Base-by-base conservation (phyloP, 192 early-diverging fungal genomes). In the Funneliformis geosporum region DNA sequence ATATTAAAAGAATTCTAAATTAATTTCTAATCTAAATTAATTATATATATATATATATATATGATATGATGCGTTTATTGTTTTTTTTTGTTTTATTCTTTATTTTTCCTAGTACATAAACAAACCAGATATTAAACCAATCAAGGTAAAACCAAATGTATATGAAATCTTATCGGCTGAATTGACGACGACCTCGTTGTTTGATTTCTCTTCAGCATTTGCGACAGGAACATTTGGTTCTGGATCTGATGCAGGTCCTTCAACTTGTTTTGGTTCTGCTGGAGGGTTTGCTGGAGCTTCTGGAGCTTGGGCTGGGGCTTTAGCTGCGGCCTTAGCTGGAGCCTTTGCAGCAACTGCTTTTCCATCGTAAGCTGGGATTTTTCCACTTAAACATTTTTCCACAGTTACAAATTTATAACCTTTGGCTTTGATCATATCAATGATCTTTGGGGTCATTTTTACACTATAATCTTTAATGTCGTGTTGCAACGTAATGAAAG, bases 401-500 rank as follows among this genome's bases (percentile, higher is more conserved):
- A 81, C 65, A 0, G 83, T 81, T 5, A 76, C 76, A 47, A 83
- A 75, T 12, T 78, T 74, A 55, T 73, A 81, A 12, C 80, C 80
- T 33, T 60, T 43, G 5, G 43, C 27, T 12, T 67, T 78, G 7
- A 81, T 73, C 33, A 73, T 69, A 11, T 80, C 50, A 44, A 83
- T 81, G 23, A 74, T 40, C 59, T 69, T 25, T 38, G 33, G 69
- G 16, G 2, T 5, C 14, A 80, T 47, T 14, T 84, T 76, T 28
- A 86, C 76, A 0, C 79, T 80, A 79, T 77, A 84, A 78, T 80
- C 72, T 62, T 86, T 76, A 70, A 85, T 83, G 76, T 85, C 84
- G 60, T 85, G 84, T 80, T 85, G 72, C 40, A 85, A 75, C n/a
- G 82, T 64, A 33, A 85, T 82, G 70, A 80, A 85, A 0, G 80